Conservation (phyloP, 768 basidiomycete species). For the Pisolithus sp. region DNA sequence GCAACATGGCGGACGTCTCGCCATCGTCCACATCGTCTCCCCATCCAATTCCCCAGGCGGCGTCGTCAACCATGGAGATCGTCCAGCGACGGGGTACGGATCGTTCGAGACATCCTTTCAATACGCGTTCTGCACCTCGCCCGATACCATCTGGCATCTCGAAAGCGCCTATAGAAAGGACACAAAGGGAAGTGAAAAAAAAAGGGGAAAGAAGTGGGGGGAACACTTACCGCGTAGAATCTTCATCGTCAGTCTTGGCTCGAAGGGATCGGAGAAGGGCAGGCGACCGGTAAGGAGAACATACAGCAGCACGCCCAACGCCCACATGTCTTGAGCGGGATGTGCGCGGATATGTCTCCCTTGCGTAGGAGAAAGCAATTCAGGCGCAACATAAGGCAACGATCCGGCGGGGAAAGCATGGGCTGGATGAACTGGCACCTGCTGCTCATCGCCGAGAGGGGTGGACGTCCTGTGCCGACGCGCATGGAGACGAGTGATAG, state of each 20-base stretch:
- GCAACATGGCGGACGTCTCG: background rate
- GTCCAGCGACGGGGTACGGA: slow-evolving; percentile 64
- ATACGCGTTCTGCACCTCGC: slow-evolving; percentile 57
- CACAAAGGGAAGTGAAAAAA: slow-evolving; percentile 6
- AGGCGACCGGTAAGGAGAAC: slow-evolving; percentile 77
- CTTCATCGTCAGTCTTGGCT: slow-evolving; percentile 87
- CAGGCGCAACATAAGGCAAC: slow-evolving; percentile 86
- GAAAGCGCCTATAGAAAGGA: slow-evolving; percentile 46
- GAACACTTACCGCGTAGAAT: slow-evolving; percentile 69
- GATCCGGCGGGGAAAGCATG: slow-evolving; percentile 69
- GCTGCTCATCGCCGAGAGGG: slow-evolving; percentile 30
- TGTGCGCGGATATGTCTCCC: slow-evolving; percentile 30
- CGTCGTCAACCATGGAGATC: slow-evolving; percentile 73
- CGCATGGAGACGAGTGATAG: slow-evolving; percentile 21
- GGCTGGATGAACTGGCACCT: slow-evolving; percentile 26
- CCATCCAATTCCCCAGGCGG: slow-evolving; percentile 77
- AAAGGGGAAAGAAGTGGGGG: too few relatives aligned
- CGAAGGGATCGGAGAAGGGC: slow-evolving; percentile 85
- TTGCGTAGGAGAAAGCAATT: slow-evolving; percentile 58
- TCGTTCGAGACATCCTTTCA: slow-evolving; percentile 75
- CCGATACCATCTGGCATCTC: slow-evolving; percentile 51
- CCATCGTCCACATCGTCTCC: slow-evolving; percentile 38
- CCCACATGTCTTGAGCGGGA: slow-evolving; percentile 94
- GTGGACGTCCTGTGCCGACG: slow-evolving; percentile 47
- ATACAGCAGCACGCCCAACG: slow-evolving; percentile 85